phyloP scores from a whole-genome alignment of 257 asterid species.

The Thymus mandschuricus region DNA sequence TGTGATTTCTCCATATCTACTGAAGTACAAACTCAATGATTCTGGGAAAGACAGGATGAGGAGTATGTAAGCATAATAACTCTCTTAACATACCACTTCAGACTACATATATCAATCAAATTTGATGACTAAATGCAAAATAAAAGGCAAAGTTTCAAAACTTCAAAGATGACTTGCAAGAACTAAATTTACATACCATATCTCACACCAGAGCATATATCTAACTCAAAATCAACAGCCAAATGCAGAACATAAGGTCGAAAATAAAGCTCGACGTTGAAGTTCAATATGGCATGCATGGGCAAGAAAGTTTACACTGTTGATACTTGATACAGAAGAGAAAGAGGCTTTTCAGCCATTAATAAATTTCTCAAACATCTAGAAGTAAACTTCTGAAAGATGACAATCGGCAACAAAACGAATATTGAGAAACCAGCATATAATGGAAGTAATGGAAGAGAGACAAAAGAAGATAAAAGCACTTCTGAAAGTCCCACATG shows the following conservation, averaged over 20 bases:
- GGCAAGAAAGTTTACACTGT: background rate
- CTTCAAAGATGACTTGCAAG: background rate
- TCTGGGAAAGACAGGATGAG: constrained; percentile 52
- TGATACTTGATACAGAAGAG: background rate
- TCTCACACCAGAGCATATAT: background rate
- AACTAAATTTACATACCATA: background rate
- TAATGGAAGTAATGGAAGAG: background rate
- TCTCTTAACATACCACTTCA: constrained; percentile 16
- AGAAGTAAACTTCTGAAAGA: background rate
- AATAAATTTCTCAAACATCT: background rate
- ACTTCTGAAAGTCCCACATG: background rate
- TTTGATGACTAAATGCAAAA: background rate
- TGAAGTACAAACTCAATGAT: constrained; percentile 78
- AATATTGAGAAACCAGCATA: background rate
- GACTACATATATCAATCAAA: constrained; percentile 22
- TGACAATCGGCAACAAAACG: background rate
- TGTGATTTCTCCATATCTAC: constrained; percentile 83
- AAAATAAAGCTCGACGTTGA: background rate
- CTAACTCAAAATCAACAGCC: background rate
- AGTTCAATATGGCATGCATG: background rate
- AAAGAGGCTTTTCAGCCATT: background rate
- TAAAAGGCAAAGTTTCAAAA: background rate
- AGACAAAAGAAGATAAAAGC: too few species aligned
- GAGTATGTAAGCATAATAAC: constrained; percentile 23
- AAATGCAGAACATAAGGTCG: background rate